Base-by-base conservation (phyloP, 2,329 filamentous ascomycete species). In the Epichloe aotearoae region DNA sequence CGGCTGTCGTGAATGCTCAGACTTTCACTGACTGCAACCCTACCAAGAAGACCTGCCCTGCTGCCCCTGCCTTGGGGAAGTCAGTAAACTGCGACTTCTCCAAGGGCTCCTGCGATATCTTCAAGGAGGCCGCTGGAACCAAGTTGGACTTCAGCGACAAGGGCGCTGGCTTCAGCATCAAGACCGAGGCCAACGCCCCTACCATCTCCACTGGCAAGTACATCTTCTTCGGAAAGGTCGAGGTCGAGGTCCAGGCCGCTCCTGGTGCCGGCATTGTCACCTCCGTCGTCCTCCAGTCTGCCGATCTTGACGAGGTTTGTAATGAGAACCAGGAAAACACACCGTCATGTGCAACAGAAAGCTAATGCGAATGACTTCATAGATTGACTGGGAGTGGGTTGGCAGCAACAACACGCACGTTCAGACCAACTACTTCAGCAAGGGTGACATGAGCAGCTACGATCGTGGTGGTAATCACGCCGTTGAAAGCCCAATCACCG, bases 211-310 rank as follows among this genome's bases (percentile, higher is more conserved):
- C 79, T 51, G 76, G 82, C 62, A 90, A 89, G 77, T 97, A 95
- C 75, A 88, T 98, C 67, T 96, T 97, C 86, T 97, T 95, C 67
- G 93, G 93, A 55, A 83, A 83, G 62, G 79, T 96, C 59, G 86
- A 94, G 50, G 80, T 88, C 54, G 80, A 79, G 33, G 72, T 95
- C 62, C 84, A 89, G 68, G 84, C 86, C 39, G 84, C 93, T 26
- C 77, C 84, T 3, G 93, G 91, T 42, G 74, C 73, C 6, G 93
- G 93, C 57, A 86, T 98, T 56, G 86, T 98, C 55, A 96, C 89
- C 70, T 90, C 86, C 56, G 77, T 87, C 40, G 88, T 97, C 41
- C 73, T 98, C 56, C 86, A 95, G 72, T 96, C 89, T 2, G 88
- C 95, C 61, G 81, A 84, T 62, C 77, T 95, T 33, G 91, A 97